Evolutionary conservation across 495 filamentous ascomycete species (phyloP).

Genomic region (Penicillium lividum): DNA sequence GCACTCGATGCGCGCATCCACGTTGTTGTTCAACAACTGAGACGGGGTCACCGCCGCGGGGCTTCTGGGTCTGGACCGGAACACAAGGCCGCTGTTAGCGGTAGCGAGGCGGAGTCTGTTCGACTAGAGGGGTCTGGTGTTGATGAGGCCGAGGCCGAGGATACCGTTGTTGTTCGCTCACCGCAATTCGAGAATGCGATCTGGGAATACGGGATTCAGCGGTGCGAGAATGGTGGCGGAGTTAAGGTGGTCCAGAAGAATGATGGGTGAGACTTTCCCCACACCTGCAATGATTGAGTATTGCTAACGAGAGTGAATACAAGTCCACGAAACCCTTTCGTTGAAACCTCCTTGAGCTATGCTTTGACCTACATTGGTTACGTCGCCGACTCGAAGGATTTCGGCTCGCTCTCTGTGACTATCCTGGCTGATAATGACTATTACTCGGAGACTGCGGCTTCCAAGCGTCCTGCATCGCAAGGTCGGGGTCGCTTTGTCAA

Average conservation of each 20-base stretch:
- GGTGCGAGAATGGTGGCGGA: slow-evolving; percentile 68
- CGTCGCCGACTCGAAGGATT: slow-evolving; percentile 51
- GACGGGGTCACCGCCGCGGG: slow-evolving; percentile 34
- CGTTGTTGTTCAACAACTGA: slow-evolving; percentile 65
- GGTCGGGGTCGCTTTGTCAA: slow-evolving; percentile 62
- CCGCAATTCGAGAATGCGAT: slow-evolving; percentile 85
- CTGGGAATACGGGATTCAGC: slow-evolving; percentile 81
- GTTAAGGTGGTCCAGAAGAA: slow-evolving; percentile 72
- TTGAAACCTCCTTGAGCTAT: slow-evolving; percentile 87
- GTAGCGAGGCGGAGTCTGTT: slow-evolving; percentile 10
- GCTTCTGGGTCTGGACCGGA: slow-evolving; percentile 23
- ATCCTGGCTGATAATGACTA: slow-evolving; percentile 96
- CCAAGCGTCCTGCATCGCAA: slow-evolving; percentile 29
- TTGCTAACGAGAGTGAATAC: slow-evolving; percentile 6
- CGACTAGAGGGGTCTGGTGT: slow-evolving; percentile 5
- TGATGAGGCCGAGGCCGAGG: slow-evolving; percentile 42
- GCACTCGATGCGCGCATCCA: slow-evolving; percentile 94
- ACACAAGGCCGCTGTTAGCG: slow-evolving; percentile 13
- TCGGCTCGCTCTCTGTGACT: slow-evolving; percentile 71
- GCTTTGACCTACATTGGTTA: slow-evolving; percentile 77
- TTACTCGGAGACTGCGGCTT: slow-evolving; percentile 72
- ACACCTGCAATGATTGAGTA: neutral
- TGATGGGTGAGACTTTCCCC: slow-evolving; percentile 58
- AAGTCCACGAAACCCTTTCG: slow-evolving; percentile 71
- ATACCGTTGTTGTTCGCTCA: slow-evolving; percentile 73